phyloP scores from a whole-genome alignment of 495 filamentous ascomycete species.

The Hypoxylon perforatum region DNA sequence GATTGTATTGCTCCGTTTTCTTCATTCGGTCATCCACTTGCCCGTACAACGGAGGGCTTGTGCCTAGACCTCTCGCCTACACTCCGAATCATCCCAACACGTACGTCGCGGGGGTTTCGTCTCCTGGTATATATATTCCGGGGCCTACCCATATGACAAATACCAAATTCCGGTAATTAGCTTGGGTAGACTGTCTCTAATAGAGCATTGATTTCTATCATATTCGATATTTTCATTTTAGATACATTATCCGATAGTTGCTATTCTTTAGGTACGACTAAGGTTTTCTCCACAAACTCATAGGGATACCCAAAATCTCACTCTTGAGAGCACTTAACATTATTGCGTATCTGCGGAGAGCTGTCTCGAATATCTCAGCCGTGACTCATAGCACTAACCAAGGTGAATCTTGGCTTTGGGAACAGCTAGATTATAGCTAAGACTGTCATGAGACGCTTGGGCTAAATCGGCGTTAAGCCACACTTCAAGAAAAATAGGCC shows the following conservation, averaged over 20 bases:
- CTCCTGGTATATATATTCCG: conserved; percentile 8
- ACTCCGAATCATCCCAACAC: conserved; percentile 15
- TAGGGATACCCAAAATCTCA: not conserved
- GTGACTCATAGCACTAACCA: conserved; percentile 1
- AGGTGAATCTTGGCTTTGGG: not conserved
- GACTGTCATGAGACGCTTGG: not conserved
- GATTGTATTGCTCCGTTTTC: conserved; percentile 31
- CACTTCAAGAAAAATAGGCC: not conserved
- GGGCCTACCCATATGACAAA: conserved; percentile 8
- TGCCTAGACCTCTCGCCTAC: conserved; percentile 5
- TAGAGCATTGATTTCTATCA: too few relatives aligned
- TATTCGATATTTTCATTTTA: too few relatives aligned
- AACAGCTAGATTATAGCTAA: not conserved
- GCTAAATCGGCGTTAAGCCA: not conserved
- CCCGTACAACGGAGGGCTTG: not conserved
- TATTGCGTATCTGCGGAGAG: not conserved
- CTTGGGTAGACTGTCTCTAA: too few relatives aligned
- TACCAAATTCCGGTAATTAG: not conserved
- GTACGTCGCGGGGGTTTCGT: conserved; percentile 11
- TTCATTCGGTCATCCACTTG: conserved; percentile 26
- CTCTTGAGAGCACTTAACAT: not conserved
- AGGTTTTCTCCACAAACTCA: too few relatives aligned
- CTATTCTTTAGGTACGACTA: not conserved
- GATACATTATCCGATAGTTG: not conserved
- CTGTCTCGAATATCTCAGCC: conserved; percentile 13